These are phyloP conservation scores for Acrocalymma vagum DNA, from an alignment of 2,329 filamentous ascomycete genomes.

Conservation along the genomic window DNA sequence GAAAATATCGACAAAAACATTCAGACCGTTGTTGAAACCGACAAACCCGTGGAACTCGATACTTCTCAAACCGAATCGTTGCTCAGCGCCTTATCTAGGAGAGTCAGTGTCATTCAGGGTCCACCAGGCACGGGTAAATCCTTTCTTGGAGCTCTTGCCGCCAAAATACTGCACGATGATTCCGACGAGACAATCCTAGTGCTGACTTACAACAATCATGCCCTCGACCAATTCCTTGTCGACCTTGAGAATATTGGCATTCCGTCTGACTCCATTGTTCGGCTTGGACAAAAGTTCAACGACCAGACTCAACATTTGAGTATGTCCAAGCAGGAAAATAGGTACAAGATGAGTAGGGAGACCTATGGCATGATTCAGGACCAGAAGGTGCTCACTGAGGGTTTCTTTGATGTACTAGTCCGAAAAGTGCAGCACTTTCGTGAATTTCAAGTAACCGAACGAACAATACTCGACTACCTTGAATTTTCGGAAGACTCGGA, in stretches of 20 bases:
- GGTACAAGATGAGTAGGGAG: slow-evolving; percentile 39
- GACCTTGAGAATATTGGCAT: slow-evolving; percentile 71
- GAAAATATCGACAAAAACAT: slow-evolving; percentile 24
- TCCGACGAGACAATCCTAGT: slow-evolving; percentile 67
- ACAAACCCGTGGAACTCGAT: slow-evolving; percentile 52
- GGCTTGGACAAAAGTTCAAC: slow-evolving; percentile 69
- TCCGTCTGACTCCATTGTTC: slow-evolving; percentile 58
- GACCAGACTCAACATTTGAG: slow-evolving; percentile 57
- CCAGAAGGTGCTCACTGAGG: slow-evolving; percentile 48
- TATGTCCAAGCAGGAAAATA: slow-evolving; percentile 53
- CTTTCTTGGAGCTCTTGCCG: slow-evolving; percentile 72
- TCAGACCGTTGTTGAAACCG: slow-evolving; percentile 24
- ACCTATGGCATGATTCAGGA: slow-evolving; percentile 55
- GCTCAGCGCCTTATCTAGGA: slow-evolving; percentile 60
- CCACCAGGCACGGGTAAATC: slow-evolving; percentile 82
- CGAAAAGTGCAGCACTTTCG: slow-evolving; percentile 20
- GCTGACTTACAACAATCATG: slow-evolving; percentile 71
- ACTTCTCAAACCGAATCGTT: slow-evolving; percentile 66
- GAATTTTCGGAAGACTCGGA: slow-evolving; percentile 63
- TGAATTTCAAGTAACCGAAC: slow-evolving; percentile 5
- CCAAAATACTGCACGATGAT: slow-evolving; percentile 62
- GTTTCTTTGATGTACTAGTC: slow-evolving; percentile 31
- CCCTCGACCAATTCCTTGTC: slow-evolving; percentile 61
- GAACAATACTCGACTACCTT: slow-evolving; percentile 53
- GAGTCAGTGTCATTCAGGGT: slow-evolving; percentile 72